phyloP scores from a whole-genome alignment of 345 rosid genomes.

The Abelmoschus esculentus region DNA sequence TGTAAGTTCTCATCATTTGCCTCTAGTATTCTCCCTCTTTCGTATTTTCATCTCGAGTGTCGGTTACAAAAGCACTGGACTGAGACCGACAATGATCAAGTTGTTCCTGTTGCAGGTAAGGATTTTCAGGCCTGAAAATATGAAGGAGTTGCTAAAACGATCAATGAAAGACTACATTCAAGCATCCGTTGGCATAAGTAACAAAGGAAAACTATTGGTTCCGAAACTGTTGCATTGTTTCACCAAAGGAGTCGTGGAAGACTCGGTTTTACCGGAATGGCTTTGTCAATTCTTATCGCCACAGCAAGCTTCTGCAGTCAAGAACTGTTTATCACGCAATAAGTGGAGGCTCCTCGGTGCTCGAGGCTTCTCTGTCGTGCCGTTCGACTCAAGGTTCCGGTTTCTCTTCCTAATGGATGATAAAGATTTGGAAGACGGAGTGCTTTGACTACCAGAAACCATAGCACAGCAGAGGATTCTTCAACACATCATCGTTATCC shows the following conservation, averaged over 20 bases:
- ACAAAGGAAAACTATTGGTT: conserved; percentile 43
- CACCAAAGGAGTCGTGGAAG: conserved; percentile 40
- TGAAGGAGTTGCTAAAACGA: conserved; percentile 29
- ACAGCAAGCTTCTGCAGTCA: conserved; percentile 39
- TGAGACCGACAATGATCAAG: neutral
- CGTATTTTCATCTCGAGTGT: too few relatives aligned
- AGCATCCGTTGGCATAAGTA: conserved; percentile 47
- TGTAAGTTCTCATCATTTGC: conserved; percentile 27
- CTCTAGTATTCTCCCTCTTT: neutral
- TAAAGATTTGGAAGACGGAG: neutral
- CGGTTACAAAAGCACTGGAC: neutral
- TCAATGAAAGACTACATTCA: conserved; percentile 48
- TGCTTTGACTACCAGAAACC: neutral
- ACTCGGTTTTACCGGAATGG: conserved; percentile 45
- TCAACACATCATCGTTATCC: neutral
- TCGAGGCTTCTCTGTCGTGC: conserved; percentile 41
- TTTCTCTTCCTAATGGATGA: conserved; percentile 37
- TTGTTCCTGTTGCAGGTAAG: conserved; percentile 35
- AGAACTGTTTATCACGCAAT: conserved; percentile 32
- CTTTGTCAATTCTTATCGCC: conserved; percentile 45
- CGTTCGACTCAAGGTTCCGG: conserved; percentile 57
- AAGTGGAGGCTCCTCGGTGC: conserved; percentile 44
- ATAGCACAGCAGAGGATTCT: neutral
- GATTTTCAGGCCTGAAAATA: conserved; percentile 47
- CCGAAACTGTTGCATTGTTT: conserved; percentile 52